Evolutionary conservation across 1,284 basidiomycete genomes (phyloP), one percentile per base, ranked within the genome.

Genomic region (Puccinia novopanici): DNA sequence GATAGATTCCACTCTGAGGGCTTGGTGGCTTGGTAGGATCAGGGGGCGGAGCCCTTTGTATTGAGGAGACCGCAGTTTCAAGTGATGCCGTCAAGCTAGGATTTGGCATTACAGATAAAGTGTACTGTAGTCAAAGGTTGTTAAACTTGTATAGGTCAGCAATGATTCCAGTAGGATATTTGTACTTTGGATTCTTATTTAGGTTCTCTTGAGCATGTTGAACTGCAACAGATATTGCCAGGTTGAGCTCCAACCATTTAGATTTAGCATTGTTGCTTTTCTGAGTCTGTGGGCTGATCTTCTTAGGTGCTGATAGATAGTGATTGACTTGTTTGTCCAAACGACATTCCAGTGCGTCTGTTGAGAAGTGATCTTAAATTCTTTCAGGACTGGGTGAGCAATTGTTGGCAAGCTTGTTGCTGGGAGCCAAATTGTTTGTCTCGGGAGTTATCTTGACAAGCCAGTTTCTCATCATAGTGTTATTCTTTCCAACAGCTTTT

Each of bases 81-180:
- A 59, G 24, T n/a, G 72, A 75, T 34, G 52, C 72, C 59, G 72
- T 75, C 27, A 59, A 30, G 40, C 37, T 27, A 75, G 52, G 72
- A 9, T 55, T 45, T 24, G 55, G 34, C 15, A 45, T 34, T 42
- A 37, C 54, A 59, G 42, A 19, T 12, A 75, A 19, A 30, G 48
- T 59, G 15, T 59, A 59, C 22, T 59, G 54, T 2, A 19, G 17
- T n/a, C 17, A 19, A 3, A 34, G 54, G 22, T 34, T 57, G 54
- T 74, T 74, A 22, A 57, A 74, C 34, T 75, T 34, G 42, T 27
- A n/a, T 17, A 75, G 27, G 10, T 59, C 22, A 13, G 27, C 59
- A 61, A 61, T 34, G 13, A 37, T 61, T 61, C 8, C 27, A 17
- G 12, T 19, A 2, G 59, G 59, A 19, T 61, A 61, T 37, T 24